Percentiles rank a stretch among this genome's conserved stretches.
Evolutionary conservation across 1,284 basidiomycete species (phyloP).

Genomic region (Bjerkandera adusta): DNA sequence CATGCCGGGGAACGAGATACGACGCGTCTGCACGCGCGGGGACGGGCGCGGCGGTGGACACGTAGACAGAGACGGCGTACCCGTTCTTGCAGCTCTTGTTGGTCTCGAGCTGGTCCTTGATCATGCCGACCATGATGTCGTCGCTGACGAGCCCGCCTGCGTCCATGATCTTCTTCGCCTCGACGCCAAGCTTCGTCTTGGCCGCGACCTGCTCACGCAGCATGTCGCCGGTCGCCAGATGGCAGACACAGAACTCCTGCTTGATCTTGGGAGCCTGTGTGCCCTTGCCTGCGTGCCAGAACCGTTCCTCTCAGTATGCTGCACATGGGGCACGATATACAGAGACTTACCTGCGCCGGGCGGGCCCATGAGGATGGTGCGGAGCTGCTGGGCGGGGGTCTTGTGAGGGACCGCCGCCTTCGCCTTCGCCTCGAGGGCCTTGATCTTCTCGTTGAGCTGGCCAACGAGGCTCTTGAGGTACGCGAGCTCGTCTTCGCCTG

Average conservation of each 20-base stretch:
- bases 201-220: conserved; percentile 89
- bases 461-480: conserved; percentile 87
- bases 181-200: conserved; percentile 86
- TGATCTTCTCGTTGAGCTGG: conserved; percentile 82
- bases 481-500: conserved; percentile 72
- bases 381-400: conserved; percentile 77
- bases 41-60: background rate
- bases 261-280: conserved; percentile 96
- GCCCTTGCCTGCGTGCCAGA: conserved; percentile 75
- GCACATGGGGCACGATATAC: too few relatives aligned
- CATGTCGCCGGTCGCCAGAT: conserved; percentile 98
- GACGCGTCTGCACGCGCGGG: background rate
- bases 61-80: conserved; percentile 40
- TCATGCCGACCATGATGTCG: conserved; percentile 98
- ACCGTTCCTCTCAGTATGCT: background rate
- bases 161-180: conserved; percentile 99
- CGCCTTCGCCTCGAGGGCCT: conserved; percentile 64
- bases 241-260: conserved; percentile 94
- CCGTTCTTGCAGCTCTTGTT: conserved; percentile 94
- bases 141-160: conserved; percentile 91
- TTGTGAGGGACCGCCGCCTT: conserved; percentile 44
- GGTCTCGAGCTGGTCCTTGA: conserved; percentile 92
- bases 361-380: conserved; percentile 93
- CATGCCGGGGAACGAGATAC: background rate
- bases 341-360: conserved; percentile 87